These are phyloP conservation scores for Mariannaea elegans DNA, from an alignment of 2,329 filamentous ascomycete genomes.

Conservation along the genomic window DNA sequence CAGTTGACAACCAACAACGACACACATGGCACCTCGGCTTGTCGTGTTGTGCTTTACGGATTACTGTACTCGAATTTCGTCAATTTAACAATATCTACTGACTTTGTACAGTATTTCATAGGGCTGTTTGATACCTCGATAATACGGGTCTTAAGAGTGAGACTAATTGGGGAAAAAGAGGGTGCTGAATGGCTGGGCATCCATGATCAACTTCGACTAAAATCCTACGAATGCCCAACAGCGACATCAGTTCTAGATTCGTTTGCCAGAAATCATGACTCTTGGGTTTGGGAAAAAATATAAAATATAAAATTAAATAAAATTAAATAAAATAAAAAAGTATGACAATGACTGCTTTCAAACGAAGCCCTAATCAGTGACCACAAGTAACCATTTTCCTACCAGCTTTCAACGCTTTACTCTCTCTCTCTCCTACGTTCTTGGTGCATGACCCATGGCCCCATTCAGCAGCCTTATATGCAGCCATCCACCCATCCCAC, in stretches of 20 bases:
- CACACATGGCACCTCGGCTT: constrained; percentile 1
- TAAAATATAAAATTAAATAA: too few relatives aligned
- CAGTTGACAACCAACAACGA: neutral
- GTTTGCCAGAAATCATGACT: neutral
- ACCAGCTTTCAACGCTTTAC: neutral
- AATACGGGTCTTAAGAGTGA: neutral
- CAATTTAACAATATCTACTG: neutral
- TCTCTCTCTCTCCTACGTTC: constrained; percentile 9
- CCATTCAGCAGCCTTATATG: constrained; percentile 10
- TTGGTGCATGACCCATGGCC: constrained; percentile 20
- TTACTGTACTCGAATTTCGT: neutral
- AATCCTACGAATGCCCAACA: neutral
- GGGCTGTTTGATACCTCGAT: neutral
- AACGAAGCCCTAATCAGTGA: neutral
- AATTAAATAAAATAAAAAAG: too few relatives aligned
- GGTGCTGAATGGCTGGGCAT: neutral
- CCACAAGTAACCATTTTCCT: neutral
- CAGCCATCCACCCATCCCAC: constrained; percentile 16
- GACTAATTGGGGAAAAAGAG: neutral
- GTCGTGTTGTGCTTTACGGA: too few relatives aligned
- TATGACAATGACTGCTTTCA: neutral
- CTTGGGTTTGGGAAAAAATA: too few relatives aligned
- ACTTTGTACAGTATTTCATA: neutral
- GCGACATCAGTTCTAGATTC: neutral
- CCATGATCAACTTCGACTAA: neutral